Evolutionary conservation across 140 eudicot species (phyloP), one percentile per base, ranked within the genome.

Genomic region (Oenanthe javanica): DNA sequence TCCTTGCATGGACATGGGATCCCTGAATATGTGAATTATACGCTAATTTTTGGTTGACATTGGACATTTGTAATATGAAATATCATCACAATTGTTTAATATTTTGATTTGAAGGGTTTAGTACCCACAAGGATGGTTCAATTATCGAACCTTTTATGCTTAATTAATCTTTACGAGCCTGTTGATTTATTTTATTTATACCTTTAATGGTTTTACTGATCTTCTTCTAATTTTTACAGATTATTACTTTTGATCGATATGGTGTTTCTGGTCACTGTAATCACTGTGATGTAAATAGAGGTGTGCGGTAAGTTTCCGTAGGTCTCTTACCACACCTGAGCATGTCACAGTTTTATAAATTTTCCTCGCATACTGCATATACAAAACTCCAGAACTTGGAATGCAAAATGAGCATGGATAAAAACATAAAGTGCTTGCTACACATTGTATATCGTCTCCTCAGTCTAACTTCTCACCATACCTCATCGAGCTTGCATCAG

Each of bases 261-360:
- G 99, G 99, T 55, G 93, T 94, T 76, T 94, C 99, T 18, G 97
- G 97, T 69, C 99, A 94, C 78, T 92, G 97, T 84, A 94, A 94
- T 85, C 99, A 94, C 78, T 80, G 97, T 40, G 97, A 94, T 79
- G 91, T 94, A 42, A 81, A 90, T 79, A 87, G 59, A 49, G 97
- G 99, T 36, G 91, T 92, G 75, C 86, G 85, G 98, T 94, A 83
- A 85, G 90, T 83, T 59, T 6, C 21, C 16, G 77, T 82, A 19
- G 42, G 83, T 49, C 19, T 40, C 63, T 19, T 15, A 55, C 45
- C 46, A 48, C 31, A 76, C 64, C 43, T 45, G 19, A 43, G 55
- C 59, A 71, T 72, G 42, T 46, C 74, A 16, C 5, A 27, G 9
- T 31, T 66, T 31, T 27, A 15, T 51, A 6, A 8, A 72, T 21